Evolutionary conservation across 805 yeast species (phyloP).

Genomic region (Ogataea angusta): DNA sequence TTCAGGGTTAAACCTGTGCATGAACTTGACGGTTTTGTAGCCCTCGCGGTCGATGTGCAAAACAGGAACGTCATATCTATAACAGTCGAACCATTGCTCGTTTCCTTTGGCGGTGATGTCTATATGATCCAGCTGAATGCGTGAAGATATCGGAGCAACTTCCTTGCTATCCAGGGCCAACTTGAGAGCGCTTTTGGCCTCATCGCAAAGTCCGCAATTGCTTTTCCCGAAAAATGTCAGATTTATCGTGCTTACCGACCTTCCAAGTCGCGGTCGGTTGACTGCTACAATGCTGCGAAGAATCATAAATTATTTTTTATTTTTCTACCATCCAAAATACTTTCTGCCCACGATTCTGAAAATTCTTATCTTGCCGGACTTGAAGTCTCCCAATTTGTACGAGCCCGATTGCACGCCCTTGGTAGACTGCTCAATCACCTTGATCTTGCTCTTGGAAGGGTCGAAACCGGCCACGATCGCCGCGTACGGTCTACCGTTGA

Average conservation of each 20-base stretch:
- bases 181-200: slow-evolving; percentile 52
- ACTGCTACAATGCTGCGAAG: slow-evolving; percentile 1
- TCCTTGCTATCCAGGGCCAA: slow-evolving; percentile 36
- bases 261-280: neutral
- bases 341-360: slow-evolving; percentile 76
- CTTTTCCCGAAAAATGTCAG: slow-evolving; percentile 67
- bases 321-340: slow-evolving; percentile 63
- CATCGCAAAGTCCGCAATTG: slow-evolving; percentile 65
- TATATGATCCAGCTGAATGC: slow-evolving; percentile 38
- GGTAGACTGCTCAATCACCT: slow-evolving; percentile 56
- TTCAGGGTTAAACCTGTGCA: slow-evolving; percentile 61
- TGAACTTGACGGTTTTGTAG: slow-evolving; percentile 51
- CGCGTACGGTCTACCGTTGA: slow-evolving; percentile 46
- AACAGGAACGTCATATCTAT: slow-evolving; percentile 77
- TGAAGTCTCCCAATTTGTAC: slow-evolving; percentile 69
- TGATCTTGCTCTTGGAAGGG: slow-evolving; percentile 62
- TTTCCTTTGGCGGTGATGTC: slow-evolving; percentile 62
- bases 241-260: slow-evolving; percentile 14
- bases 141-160: slow-evolving; percentile 20
- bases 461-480: slow-evolving; percentile 75
- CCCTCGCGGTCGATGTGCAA: slow-evolving; percentile 58
- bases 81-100: slow-evolving; percentile 63
- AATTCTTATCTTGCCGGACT: slow-evolving; percentile 73
- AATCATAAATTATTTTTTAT: slow-evolving; percentile 4
- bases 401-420: slow-evolving; percentile 58